A percentile compares a stretch with the other conserved stretches of the same genome.
phyloP scores from a whole-genome alignment of 176 grass and related monocot genomes.

The Carex kokanica region DNA sequence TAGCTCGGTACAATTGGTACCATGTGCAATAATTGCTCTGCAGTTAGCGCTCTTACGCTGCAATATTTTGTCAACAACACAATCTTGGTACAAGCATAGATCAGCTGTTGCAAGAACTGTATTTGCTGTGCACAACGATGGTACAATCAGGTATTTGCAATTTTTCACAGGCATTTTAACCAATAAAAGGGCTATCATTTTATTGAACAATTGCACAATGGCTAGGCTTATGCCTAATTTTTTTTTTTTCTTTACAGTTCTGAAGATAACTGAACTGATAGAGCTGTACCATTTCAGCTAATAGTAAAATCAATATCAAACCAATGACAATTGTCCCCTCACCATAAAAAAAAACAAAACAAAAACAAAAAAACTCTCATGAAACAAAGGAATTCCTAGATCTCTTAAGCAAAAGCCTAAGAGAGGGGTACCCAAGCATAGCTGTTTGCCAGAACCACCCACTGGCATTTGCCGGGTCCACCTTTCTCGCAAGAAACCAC shows the following conservation, averaged over 20 bases:
- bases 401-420: conserved; percentile 68
- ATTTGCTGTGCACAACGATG: neutral
- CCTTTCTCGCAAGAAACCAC: conserved; percentile 61
- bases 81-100: neutral
- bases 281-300: neutral
- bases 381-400: conserved; percentile 25
- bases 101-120: neutral
- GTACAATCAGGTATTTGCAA: neutral
- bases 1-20: neutral
- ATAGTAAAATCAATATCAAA: neutral
- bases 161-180: neutral
- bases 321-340: neutral
- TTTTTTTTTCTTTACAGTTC: neutral
- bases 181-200: neutral
- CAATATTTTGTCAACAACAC: neutral
- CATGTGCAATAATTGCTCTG: neutral
- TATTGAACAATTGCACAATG: neutral
- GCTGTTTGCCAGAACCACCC: conserved; percentile 89
- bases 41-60: neutral
- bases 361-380: too few relatives aligned
- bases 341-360: neutral
- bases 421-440: conserved; percentile 51
- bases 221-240: neutral
- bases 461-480: conserved; percentile 62
- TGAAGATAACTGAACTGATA: neutral